phyloP scores from a whole-genome alignment of 768 basidiomycete species.

The Ramaria sp. region DNA sequence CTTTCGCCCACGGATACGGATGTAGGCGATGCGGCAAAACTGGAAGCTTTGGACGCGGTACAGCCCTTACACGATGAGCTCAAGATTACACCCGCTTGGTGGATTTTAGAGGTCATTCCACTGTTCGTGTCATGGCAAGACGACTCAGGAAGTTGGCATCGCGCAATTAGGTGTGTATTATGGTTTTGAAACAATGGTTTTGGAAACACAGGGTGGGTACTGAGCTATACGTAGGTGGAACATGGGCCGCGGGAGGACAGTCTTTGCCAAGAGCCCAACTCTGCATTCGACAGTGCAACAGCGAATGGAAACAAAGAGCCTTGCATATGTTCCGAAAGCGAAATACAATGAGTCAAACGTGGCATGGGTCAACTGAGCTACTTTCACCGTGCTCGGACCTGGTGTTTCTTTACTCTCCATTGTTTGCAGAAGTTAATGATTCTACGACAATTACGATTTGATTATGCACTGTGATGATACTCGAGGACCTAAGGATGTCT shows the following conservation, averaged over 20 bases:
- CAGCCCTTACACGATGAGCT: conserved; percentile 46
- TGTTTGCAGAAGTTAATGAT: neutral
- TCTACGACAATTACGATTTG: neutral
- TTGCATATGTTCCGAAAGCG: conserved; percentile 52
- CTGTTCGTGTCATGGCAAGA: conserved; percentile 47
- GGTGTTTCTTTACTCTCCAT: no score
- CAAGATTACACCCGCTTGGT: conserved; percentile 38
- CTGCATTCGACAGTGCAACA: conserved; percentile 57
- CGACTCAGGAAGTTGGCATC: conserved; percentile 40
- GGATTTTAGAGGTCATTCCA: conserved; percentile 63
- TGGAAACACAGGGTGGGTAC: conserved; percentile 13
- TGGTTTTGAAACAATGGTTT: neutral
- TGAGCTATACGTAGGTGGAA: conserved; percentile 29
- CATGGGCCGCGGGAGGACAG: conserved; percentile 44
- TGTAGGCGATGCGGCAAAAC: neutral
- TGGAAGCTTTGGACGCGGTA: conserved; percentile 28
- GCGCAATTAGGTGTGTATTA: conserved; percentile 38
- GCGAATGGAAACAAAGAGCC: conserved; percentile 35
- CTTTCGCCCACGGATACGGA: neutral
- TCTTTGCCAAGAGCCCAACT: conserved; percentile 34
- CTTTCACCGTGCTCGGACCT: no score
- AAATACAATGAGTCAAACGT: conserved; percentile 19
- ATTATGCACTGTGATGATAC: no score
- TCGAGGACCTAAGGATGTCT: no score
- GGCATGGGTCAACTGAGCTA: neutral